A percentile compares a stretch with the other conserved stretches of the same genome.
Conservation (phyloP, 202 grass and related monocot species). For the Panicum virgatum region DNA sequence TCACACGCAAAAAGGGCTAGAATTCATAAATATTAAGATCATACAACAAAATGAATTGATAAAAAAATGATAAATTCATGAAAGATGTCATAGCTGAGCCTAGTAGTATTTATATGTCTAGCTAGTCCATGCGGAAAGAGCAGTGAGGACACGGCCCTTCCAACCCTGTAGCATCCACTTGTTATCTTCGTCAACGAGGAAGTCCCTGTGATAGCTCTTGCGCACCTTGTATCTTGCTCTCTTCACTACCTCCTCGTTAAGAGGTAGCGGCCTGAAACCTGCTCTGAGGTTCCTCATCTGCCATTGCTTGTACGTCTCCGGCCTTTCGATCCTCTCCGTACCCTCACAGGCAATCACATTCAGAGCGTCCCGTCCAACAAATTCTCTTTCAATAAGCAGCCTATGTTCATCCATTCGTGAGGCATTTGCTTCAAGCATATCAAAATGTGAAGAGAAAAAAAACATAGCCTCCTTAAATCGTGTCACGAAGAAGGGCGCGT, state of each 20-base stretch:
- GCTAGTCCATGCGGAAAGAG: conserved; percentile 67
- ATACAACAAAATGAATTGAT: conserved; percentile 17
- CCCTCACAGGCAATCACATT: conserved; percentile 83
- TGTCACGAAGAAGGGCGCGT: conserved; percentile 77
- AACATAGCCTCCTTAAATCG: conserved; percentile 77
- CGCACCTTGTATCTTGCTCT: conserved; percentile 67
- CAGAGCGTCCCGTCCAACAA: conserved; percentile 62
- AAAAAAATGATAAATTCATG: not conserved
- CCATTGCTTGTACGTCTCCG: conserved; percentile 74
- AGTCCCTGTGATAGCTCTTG: conserved; percentile 63
- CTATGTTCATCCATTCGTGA: conserved; percentile 49
- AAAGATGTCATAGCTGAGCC: not conserved
- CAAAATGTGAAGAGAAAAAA: conserved; percentile 63
- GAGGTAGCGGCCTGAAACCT: conserved; percentile 60
- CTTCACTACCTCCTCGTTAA: conserved; percentile 59
- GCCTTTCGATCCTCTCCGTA: conserved; percentile 68
- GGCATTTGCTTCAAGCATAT: conserved; percentile 68
- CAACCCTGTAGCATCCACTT: conserved; percentile 81
- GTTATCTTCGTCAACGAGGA: conserved; percentile 73
- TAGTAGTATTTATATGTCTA: conserved; percentile 3
- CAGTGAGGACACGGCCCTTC: conserved; percentile 74
- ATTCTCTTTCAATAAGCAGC: conserved; percentile 59
- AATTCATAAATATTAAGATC: conserved; percentile 21
- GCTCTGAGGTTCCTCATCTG: conserved; percentile 69
- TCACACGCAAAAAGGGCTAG: not conserved